Conservation (phyloP, 768 basidiomycete species). For the Daedaleopsis nitida region DNA sequence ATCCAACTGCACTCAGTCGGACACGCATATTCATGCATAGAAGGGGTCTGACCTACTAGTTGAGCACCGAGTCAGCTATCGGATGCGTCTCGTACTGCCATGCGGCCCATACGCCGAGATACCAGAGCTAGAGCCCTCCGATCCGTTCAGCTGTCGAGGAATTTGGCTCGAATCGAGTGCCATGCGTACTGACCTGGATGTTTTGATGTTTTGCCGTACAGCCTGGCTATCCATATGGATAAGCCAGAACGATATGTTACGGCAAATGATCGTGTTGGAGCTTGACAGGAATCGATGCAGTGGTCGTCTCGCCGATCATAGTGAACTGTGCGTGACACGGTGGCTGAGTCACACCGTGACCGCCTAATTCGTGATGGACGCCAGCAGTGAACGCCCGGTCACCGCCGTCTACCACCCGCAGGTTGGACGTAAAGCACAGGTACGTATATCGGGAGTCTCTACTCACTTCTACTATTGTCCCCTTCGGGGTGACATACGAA, state of each 20-base stretch:
- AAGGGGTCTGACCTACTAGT: constrained; percentile 48
- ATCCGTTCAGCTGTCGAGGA: neutral
- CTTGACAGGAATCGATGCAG: no score
- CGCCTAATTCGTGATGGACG: no score
- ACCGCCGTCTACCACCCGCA: no score
- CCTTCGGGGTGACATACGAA: constrained; percentile 94
- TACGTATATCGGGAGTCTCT: no score
- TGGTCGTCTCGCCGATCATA: no score
- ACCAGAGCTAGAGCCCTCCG: constrained; percentile 40
- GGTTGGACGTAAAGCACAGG: no score
- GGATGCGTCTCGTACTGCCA: constrained; percentile 25
- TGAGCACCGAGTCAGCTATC: constrained; percentile 49
- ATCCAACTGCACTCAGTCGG: constrained; percentile 36
- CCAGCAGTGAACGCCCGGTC: no score
- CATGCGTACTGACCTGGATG: constrained; percentile 1
- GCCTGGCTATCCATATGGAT: constrained; percentile 1
- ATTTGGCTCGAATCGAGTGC: no score
- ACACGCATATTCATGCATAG: constrained; percentile 61
- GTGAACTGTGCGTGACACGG: no score
- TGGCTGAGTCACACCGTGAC: no score
- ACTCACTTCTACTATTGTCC: constrained; percentile 43
- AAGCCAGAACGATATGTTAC: constrained; percentile 12
- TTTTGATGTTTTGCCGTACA: neutral
- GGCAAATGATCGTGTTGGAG: no score
- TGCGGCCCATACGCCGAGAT: constrained; percentile 37